phyloP scores from a whole-genome alignment of 2,329 filamentous ascomycete genomes.

The Metarhizium album region DNA sequence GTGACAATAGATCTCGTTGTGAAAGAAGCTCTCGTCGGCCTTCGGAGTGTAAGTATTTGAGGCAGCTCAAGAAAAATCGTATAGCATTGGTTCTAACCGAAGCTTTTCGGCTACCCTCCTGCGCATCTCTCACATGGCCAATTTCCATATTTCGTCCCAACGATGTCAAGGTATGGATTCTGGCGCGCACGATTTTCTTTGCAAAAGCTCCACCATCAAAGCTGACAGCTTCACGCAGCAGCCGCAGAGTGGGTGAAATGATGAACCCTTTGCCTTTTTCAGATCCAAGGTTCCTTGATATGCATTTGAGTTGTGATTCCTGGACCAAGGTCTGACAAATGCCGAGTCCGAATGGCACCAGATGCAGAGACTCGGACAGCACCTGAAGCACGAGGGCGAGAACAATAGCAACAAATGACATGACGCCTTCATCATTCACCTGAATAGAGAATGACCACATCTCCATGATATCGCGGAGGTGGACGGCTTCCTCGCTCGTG shows the following conservation, averaged over 20 bases:
- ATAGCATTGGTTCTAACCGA: constrained; percentile 77
- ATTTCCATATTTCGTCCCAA: constrained; percentile 72
- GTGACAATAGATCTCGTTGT: constrained; percentile 71
- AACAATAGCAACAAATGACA: constrained; percentile 71
- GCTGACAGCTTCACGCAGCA: constrained; percentile 74
- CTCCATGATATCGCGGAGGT: constrained; percentile 71
- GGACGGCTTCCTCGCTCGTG: constrained; percentile 39
- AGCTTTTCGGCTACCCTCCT: constrained; percentile 58
- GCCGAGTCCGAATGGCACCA: constrained; percentile 63
- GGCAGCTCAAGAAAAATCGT: constrained; percentile 65
- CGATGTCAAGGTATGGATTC: constrained; percentile 69
- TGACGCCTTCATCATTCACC: constrained; percentile 67
- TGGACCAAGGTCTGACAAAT: constrained; percentile 76
- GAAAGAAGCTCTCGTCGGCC: constrained; percentile 73
- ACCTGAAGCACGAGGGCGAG: constrained; percentile 73
- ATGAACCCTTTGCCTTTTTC: constrained; percentile 78
- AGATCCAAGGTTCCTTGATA: constrained; percentile 68
- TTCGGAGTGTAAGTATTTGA: constrained; percentile 67
- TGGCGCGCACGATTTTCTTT: constrained; percentile 63
- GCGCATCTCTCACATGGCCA: constrained; percentile 42
- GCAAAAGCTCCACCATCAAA: constrained; percentile 80
- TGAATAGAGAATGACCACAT: constrained; percentile 78
- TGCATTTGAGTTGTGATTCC: constrained; percentile 67
- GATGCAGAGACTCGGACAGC: constrained; percentile 61
- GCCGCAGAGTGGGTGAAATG: constrained; percentile 75